Evolutionary conservation across 176 grass and related monocot species (phyloP).

Genomic region (Echinochloa phyllopogon): DNA sequence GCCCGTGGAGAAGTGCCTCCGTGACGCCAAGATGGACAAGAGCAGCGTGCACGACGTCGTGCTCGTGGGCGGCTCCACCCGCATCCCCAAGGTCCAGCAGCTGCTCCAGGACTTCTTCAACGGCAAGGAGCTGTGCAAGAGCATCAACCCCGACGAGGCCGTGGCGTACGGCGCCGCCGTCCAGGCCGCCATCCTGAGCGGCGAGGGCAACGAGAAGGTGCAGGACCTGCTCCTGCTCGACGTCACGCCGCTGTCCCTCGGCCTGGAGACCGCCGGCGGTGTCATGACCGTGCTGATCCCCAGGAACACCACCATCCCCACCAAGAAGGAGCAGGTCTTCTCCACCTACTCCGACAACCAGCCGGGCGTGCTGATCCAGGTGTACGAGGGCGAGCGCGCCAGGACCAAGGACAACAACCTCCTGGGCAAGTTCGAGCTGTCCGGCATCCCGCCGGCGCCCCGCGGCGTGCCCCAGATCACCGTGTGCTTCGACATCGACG

Average conservation of each 20-base stretch:
- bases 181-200: slow-evolving; percentile 93
- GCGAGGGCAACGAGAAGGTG: slow-evolving; percentile 93
- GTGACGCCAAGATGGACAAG: slow-evolving; percentile 99
- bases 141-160: slow-evolving; percentile 98
- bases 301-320: slow-evolving; percentile 83
- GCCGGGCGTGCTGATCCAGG: slow-evolving; percentile 76
- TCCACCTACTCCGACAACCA: slow-evolving; percentile 89
- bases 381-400: slow-evolving; percentile 78
- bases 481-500: slow-evolving; percentile 72
- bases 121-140: slow-evolving; percentile 99
- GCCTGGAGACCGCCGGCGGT: slow-evolving; percentile 79
- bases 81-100: slow-evolving; percentile 96
- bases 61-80: slow-evolving; percentile 90
- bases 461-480: slow-evolving; percentile 73
- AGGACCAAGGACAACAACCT: slow-evolving; percentile 77
- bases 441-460: slow-evolving; percentile 55
- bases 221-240: slow-evolving; percentile 89
- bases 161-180: slow-evolving; percentile 91
- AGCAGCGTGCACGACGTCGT: slow-evolving; percentile 84
- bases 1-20: slow-evolving; percentile 92
- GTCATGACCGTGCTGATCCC: slow-evolving; percentile 87
- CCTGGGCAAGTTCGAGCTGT: slow-evolving; percentile 74
- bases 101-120: slow-evolving; percentile 99
- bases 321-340: slow-evolving; percentile 90
- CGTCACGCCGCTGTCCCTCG: slow-evolving; percentile 68